Base-by-base conservation (phyloP, 352 stramenopile species). In the Globisporangium paroecandrum region DNA sequence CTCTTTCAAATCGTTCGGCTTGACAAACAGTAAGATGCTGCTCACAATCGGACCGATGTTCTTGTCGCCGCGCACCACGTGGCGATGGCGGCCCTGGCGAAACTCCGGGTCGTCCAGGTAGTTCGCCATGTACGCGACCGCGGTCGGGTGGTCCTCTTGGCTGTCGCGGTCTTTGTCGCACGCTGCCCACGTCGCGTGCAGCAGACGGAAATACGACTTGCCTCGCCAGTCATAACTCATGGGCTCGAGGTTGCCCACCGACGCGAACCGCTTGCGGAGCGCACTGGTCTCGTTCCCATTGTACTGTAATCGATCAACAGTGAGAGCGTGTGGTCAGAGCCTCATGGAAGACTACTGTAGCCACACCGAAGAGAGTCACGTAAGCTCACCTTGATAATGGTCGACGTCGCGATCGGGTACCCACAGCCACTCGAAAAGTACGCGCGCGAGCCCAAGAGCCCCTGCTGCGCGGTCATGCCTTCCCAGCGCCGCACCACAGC, bases 21-120 rank as follows among this genome's bases (percentile, higher is more conserved):
- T 98, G 53, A 98, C 95, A 82, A 98, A 98, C 49, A 98, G 87
- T 68, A 99, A 81, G 4, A 97, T 98, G 38, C 91, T 98, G 49
- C 89, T 97, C 59, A 98, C 84, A 38, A 99, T 93, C 0, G 90
- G 91, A 0, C 95, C 95, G 2, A 96, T 94, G 59, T 90, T 94
- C 69, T 97, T 97, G 71, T 94, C 83, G 0, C 86, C 86, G 25
- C 88, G 77, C 57, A 94, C 85, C 7, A 94, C 86, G 57, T 94
- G 85, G 46, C 84, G 85, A 70, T 96, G 86, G 20, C 87, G 83
- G 8, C 86, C 86, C 64, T 94, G 86, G 2, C 88, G 86, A 58
- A 93, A 94, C 74, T 88, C 86, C 1, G 88, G 88, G 53, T 96
- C 87, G 62, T 96, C 88, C 58, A 96, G 59, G 64, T 91, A 96